Conservation (phyloP, 306 rosid species). For the Pueraria montana region DNA sequence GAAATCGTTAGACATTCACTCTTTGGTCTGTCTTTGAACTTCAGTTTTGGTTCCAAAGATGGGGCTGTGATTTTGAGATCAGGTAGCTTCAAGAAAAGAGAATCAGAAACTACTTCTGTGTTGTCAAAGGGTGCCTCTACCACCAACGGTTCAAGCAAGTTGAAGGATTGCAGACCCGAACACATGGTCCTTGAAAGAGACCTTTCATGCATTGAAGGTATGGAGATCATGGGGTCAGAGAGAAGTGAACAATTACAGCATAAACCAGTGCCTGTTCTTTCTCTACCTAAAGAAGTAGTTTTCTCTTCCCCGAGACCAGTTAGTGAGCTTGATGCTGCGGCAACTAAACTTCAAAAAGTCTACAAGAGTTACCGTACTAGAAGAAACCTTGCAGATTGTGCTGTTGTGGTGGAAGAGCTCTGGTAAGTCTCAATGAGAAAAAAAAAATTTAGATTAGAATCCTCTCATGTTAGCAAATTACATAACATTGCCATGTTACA, state of each 20-base stretch:
- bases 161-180: constrained; percentile 71
- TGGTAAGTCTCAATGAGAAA: constrained; percentile 65
- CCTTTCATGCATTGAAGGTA: constrained; percentile 52
- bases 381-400: constrained; percentile 97
- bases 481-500: neutral
- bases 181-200: constrained; percentile 60
- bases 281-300: constrained; percentile 64
- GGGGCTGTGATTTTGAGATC: constrained; percentile 61
- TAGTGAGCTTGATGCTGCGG: constrained; percentile 89
- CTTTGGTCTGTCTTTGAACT: constrained; percentile 46
- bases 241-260: constrained; percentile 48
- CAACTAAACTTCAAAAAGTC: constrained; percentile 84
- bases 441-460: neutral
- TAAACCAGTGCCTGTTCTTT: constrained; percentile 68
- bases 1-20: constrained; percentile 56
- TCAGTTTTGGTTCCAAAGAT: constrained; percentile 55
- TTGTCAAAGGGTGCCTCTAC: constrained; percentile 41
- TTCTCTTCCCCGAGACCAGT: constrained; percentile 81
- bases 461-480: neutral
- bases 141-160: constrained; percentile 47
- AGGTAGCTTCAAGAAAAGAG: constrained; percentile 66
- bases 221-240: constrained; percentile 34
- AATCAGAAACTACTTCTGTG: constrained; percentile 45
- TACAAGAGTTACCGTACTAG: constrained; percentile 92
- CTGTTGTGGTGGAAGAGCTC: constrained; percentile 91